phyloP scores from a whole-genome alignment of 2,329 filamentous ascomycete species.

The Rugonectria rugulosa region DNA sequence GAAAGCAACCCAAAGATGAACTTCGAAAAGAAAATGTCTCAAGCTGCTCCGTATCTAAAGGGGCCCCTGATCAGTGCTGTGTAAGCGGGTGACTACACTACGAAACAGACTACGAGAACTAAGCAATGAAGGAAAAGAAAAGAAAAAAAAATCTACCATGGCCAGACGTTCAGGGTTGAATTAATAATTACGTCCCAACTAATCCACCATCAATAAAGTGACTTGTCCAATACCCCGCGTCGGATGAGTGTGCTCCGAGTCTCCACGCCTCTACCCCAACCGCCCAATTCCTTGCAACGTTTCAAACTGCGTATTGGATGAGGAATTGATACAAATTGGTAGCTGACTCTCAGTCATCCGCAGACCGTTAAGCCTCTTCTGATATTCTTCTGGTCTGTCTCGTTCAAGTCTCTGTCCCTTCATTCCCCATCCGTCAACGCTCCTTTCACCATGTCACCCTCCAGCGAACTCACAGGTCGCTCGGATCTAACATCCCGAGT shows the following conservation, averaged over 20 bases:
- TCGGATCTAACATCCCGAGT: slow-evolving; percentile 8
- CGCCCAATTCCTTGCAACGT: background rate
- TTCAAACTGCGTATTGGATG: background rate
- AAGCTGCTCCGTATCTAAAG: too few relatives aligned
- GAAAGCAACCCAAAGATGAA: too few relatives aligned
- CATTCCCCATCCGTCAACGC: background rate
- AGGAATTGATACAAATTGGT: too few relatives aligned
- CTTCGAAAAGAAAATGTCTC: too few relatives aligned
- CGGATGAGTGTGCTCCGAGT: slow-evolving; percentile 12
- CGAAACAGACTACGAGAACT: too few relatives aligned
- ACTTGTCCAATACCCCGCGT: background rate
- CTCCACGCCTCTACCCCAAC: background rate
- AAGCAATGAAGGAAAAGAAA: too few relatives aligned
- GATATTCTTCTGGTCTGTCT: too few relatives aligned
- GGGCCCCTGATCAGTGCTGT: too few relatives aligned
- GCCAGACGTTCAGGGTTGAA: too few relatives aligned
- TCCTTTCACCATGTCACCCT: slow-evolving; percentile 5
- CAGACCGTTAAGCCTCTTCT: too few relatives aligned
- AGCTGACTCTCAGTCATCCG: background rate
- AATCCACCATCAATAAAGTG: background rate
- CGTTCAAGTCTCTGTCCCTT: background rate
- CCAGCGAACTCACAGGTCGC: slow-evolving; percentile 6
- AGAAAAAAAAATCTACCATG: too few relatives aligned
- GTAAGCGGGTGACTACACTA: too few relatives aligned
- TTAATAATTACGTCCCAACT: background rate